Conservation (phyloP, 768 basidiomycete genomes). For the Cystobasidium tubakii region DNA sequence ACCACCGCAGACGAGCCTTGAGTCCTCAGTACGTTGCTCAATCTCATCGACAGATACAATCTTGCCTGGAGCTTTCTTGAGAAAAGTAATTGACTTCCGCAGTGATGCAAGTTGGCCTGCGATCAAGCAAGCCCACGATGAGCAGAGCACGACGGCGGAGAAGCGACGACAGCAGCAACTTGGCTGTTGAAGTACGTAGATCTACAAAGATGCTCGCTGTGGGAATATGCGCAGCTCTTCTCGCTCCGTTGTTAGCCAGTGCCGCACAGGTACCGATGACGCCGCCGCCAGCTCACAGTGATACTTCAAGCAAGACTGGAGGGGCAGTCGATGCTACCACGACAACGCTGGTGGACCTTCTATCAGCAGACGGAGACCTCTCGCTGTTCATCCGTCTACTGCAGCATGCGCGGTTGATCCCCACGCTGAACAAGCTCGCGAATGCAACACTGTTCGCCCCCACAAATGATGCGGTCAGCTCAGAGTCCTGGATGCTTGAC, state of each 20-base stretch:
- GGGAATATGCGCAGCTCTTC: background rate
- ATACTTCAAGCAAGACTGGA: background rate
- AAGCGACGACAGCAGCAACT: background rate
- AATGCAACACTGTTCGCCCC: constrained; percentile 86
- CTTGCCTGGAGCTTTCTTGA: too few species aligned
- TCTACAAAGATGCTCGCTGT: background rate
- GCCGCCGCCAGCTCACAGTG: background rate
- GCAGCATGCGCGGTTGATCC: constrained; percentile 78
- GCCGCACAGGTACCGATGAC: background rate
- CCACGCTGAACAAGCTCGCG: constrained; percentile 80
- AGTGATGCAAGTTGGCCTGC: too few species aligned
- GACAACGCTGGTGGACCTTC: constrained; percentile 69
- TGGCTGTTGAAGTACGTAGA: background rate
- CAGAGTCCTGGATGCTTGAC: constrained; percentile 37
- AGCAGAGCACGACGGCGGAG: background rate
- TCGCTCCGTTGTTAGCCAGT: background rate
- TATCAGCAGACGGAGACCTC: constrained; percentile 70
- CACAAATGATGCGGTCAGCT: constrained; percentile 79
- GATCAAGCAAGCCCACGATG: too few species aligned
- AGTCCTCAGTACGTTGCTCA: background rate
- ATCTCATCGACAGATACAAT: background rate
- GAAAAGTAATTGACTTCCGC: too few species aligned
- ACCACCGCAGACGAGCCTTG: background rate
- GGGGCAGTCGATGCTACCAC: background rate
- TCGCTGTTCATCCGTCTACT: constrained; percentile 59